phyloP scores from a whole-genome alignment of 2,329 filamentous ascomycete species.

The Clarireedia monteithiana region DNA sequence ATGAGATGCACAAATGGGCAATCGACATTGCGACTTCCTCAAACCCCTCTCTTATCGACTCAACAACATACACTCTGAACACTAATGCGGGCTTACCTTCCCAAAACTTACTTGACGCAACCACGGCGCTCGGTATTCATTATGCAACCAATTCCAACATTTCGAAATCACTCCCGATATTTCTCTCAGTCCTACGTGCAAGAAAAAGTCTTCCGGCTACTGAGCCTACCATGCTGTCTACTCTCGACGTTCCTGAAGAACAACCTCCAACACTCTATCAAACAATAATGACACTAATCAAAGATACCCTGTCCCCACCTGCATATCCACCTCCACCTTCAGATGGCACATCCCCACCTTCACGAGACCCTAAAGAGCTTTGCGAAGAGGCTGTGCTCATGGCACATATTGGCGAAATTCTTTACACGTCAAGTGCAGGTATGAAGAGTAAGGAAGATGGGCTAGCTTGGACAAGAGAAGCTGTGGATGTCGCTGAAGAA shows the following conservation, averaged over 20 bases:
- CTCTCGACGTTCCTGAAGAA: conserved; percentile 12
- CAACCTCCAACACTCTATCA: conserved; percentile 14
- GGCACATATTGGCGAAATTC: conserved; percentile 88
- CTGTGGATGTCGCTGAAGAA: conserved; percentile 71
- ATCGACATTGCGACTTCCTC: conserved; percentile 62
- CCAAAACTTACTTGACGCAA: conserved; percentile 64
- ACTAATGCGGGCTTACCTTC: conserved; percentile 51
- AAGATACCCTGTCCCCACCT: conserved; percentile 37
- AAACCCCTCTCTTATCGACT: conserved; percentile 46
- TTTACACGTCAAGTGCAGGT: conserved; percentile 55
- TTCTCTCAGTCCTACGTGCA: conserved; percentile 76
- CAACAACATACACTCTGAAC: conserved; percentile 55
- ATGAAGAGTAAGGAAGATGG: conserved; percentile 53
- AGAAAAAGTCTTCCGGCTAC: conserved; percentile 50
- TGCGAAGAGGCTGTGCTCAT: conserved; percentile 84
- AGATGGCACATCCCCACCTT: conserved; percentile 61
- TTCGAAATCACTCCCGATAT: conserved; percentile 67
- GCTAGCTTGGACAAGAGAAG: conserved; percentile 83
- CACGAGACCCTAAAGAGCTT: conserved; percentile 54
- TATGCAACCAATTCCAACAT: conserved; percentile 63
- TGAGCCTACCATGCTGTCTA: conserved; percentile 22
- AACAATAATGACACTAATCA: conserved; percentile 25
- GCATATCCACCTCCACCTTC: conserved; percentile 63
- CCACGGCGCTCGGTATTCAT: conserved; percentile 73
- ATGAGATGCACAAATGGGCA: conserved; percentile 67